Evolutionary conservation across 2,329 filamentous ascomycete genomes (phyloP).

Genomic region (Corniculantispora saksenae): DNA sequence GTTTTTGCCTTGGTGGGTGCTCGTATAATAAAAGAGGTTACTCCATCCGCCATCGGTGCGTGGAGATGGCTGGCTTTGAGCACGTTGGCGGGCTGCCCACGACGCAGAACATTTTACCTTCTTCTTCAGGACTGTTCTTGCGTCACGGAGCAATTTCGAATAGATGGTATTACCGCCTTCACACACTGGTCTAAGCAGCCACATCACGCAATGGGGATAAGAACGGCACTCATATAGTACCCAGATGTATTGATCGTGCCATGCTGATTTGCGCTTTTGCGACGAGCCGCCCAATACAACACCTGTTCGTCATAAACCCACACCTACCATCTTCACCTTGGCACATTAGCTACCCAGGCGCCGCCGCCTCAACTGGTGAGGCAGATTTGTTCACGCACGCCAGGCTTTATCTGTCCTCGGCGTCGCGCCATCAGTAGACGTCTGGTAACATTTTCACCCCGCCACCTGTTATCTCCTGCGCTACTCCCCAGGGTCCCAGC

Average conservation of each 20-base stretch:
- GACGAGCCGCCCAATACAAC: neutral
- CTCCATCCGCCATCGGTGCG: neutral
- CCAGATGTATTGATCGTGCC: neutral
- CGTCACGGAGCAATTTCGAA: neutral
- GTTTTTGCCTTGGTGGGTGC: neutral
- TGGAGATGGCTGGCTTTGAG: neutral
- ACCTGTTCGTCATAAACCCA: neutral
- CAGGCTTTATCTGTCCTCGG: neutral
- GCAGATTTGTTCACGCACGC: neutral
- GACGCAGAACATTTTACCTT: neutral
- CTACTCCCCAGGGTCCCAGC: too few species aligned
- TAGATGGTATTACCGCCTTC: neutral
- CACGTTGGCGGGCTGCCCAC: too few species aligned
- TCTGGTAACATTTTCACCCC: neutral
- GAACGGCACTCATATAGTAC: neutral
- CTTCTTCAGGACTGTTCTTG: neutral
- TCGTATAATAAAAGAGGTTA: neutral
- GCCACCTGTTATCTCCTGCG: neutral
- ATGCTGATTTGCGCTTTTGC: neutral
- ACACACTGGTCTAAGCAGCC: slow-evolving; percentile 3
- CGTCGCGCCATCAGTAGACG: neutral
- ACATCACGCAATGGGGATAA: neutral
- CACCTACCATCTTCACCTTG: neutral
- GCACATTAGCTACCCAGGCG: neutral
- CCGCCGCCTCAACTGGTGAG: neutral